phyloP scores from a whole-genome alignment of 1,139 yeast genomes.

The Suhomyces bolitotheri region DNA sequence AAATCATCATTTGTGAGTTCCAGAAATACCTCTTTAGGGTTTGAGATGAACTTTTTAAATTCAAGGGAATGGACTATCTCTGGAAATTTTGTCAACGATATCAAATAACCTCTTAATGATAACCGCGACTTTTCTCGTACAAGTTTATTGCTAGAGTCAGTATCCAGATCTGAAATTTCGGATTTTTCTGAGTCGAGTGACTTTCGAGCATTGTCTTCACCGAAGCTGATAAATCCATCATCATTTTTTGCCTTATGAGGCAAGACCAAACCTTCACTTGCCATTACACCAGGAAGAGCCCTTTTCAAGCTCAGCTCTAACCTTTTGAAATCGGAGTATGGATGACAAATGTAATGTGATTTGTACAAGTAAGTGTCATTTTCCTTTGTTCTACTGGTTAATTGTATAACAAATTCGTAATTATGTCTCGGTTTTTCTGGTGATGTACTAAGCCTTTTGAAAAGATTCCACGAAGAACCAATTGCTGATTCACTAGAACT shows the following conservation, averaged over 20 bases:
- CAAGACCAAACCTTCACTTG: conserved; percentile 54
- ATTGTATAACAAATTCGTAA: conserved; percentile 48
- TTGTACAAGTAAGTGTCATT: conserved; percentile 13
- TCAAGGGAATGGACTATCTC: conserved; percentile 56
- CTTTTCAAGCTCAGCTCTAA: conserved; percentile 53
- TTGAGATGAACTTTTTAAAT: conserved; percentile 53
- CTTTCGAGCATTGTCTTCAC: background rate
- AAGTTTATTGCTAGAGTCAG: conserved; percentile 15
- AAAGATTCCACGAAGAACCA: conserved; percentile 27
- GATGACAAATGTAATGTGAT: conserved; percentile 53
- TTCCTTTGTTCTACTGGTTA: conserved; percentile 26
- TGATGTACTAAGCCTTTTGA: conserved; percentile 19
- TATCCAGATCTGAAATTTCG: background rate
- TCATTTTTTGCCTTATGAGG: conserved; percentile 55
- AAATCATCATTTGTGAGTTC: conserved; percentile 42
- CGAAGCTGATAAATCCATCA: conserved; percentile 21
- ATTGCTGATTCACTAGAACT: background rate
- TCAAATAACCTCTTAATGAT: conserved; percentile 71
- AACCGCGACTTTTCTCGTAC: conserved; percentile 67
- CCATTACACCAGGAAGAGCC: conserved; percentile 67
- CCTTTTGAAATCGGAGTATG: conserved; percentile 65
- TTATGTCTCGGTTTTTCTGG: conserved; percentile 29
- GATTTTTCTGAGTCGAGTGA: conserved; percentile 9
- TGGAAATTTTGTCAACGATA: conserved; percentile 50
- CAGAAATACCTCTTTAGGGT: conserved; percentile 29